Base-by-base conservation (phyloP, 2,329 filamentous ascomycete species). In the Talaromyces piceae region DNA sequence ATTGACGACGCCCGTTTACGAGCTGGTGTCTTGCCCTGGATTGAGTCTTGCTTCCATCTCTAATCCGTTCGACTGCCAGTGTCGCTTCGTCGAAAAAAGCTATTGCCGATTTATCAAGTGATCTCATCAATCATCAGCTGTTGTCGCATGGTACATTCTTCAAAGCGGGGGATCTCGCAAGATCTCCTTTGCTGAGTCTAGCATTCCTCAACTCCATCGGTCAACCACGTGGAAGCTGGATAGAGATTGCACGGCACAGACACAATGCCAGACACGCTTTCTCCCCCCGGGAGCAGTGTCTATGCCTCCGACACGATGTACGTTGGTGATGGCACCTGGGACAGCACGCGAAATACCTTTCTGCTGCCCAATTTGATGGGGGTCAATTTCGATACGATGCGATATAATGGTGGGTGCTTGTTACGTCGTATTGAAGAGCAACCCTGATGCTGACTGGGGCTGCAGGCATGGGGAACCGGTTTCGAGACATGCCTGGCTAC, bases 301-400 rank as follows among this genome's bases (percentile, higher is more conserved):
- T 85, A 85, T 66, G 68, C 75, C 39, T 83, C 81, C 43, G 73
- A 77, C 64, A 81, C 78, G 39, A 72, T 85, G 68, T 75, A 78
- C 61, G 81, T 85, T 46, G 82, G 82, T 46, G 82, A 85, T 67
- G 82, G 82, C 37, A 85, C 82, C 57, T 85, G 82, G 82, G 80
- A 84, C 57, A 74, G 73, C 27, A 67, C 73, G 56, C 73, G 80
- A 56, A 81, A 85, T 59, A 80, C 76, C 9, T 85, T 85, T 61
- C 71, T 85, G 57, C 66, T 85, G 50, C 82, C 82, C 41, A 84
- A 84, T 59, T 63, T 85, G 50, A 76, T 81, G 66, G 82, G 82
- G 16, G 61, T 83, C 31, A 84, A 85, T 61, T 82, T 84, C 64
- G 80, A 76, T 45, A 84, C 81, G 3, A 85, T 82, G 76, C 77